Percentiles rank a stretch among this genome's conserved stretches.
phyloP scores from a whole-genome alignment of 2,329 filamentous ascomycete species.

The Penicillium sp. region DNA sequence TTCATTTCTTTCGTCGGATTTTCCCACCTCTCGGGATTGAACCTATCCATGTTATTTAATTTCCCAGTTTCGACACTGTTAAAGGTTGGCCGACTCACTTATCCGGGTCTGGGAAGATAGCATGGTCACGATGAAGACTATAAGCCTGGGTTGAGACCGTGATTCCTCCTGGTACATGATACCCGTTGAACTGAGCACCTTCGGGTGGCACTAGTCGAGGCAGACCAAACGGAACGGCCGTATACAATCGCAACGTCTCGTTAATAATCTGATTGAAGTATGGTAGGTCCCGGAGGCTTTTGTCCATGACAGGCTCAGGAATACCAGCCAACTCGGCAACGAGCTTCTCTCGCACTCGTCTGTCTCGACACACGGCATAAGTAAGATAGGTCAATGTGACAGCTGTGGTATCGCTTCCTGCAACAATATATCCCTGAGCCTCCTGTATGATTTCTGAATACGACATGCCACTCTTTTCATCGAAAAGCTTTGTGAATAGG shows the following conservation, averaged over 20 bases:
- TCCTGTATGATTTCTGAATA: constrained; percentile 41
- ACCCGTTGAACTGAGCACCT: constrained; percentile 42
- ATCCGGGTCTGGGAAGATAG: constrained; percentile 51
- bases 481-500: constrained; percentile 29
- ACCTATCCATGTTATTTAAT: constrained; percentile 15
- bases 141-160: constrained; percentile 55
- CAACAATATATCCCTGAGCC: constrained; percentile 48
- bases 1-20: constrained; percentile 42
- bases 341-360: constrained; percentile 15
- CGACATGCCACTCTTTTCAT: constrained; percentile 26
- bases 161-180: constrained; percentile 51
- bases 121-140: constrained; percentile 54
- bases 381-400: constrained; percentile 48
- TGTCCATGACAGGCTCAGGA: constrained; percentile 17
- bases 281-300: constrained; percentile 46
- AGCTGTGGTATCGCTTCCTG: constrained; percentile 54
- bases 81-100: constrained; percentile 42
- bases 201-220: constrained; percentile 40
- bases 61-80: constrained; percentile 36
- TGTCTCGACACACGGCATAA: constrained; percentile 23
- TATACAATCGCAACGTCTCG: constrained; percentile 42
- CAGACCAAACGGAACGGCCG: constrained; percentile 36
- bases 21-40: constrained; percentile 30
- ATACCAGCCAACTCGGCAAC: constrained; percentile 21
- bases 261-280: constrained; percentile 31